Conservation (phyloP, 2,329 filamentous ascomycete genomes). For the Lecanicillium sp. region DNA sequence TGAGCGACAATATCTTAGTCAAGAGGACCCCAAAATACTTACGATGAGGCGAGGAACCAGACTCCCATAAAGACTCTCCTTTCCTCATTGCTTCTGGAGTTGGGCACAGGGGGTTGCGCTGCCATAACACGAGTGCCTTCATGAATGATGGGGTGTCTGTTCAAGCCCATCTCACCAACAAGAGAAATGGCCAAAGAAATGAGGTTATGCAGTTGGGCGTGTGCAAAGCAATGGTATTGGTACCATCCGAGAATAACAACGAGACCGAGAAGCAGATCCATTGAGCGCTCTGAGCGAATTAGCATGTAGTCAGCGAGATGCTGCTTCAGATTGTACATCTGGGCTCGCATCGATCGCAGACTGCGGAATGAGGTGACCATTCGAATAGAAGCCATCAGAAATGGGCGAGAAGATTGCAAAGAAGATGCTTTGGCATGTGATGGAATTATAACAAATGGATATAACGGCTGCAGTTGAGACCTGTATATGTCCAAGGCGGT, state of each 20-base stretch:
- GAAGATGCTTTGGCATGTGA: slow-evolving; percentile 23
- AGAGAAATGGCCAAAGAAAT: slow-evolving; percentile 39
- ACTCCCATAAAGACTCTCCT: slow-evolving; percentile 41
- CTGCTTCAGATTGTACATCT: slow-evolving; percentile 38
- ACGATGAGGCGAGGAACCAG: slow-evolving; percentile 48
- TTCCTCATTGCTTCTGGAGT: slow-evolving; percentile 40
- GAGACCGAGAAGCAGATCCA: slow-evolving; percentile 41
- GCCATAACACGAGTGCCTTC: slow-evolving; percentile 36
- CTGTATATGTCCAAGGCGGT: slow-evolving; percentile 36
- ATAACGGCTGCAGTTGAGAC: slow-evolving; percentile 30
- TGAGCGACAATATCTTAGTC: no score
- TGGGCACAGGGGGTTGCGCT: slow-evolving; percentile 27
- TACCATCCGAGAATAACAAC: slow-evolving; percentile 42
- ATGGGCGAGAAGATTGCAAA: slow-evolving; percentile 32
- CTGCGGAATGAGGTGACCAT: slow-evolving; percentile 42
- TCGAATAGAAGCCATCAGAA: slow-evolving; percentile 39
- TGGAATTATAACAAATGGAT: slow-evolving; percentile 40
- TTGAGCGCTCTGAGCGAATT: slow-evolving; percentile 37
- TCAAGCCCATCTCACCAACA: slow-evolving; percentile 37
- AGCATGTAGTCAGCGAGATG: slow-evolving; percentile 40
- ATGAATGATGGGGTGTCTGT: slow-evolving; percentile 27
- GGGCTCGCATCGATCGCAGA: slow-evolving; percentile 37
- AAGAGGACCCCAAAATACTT: no score
- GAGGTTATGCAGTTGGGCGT: slow-evolving; percentile 43
- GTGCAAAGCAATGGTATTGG: slow-evolving; percentile 46